Base-by-base conservation (phyloP, 2,329 filamentous ascomycete species). In the Hypoxylon sp. region DNA sequence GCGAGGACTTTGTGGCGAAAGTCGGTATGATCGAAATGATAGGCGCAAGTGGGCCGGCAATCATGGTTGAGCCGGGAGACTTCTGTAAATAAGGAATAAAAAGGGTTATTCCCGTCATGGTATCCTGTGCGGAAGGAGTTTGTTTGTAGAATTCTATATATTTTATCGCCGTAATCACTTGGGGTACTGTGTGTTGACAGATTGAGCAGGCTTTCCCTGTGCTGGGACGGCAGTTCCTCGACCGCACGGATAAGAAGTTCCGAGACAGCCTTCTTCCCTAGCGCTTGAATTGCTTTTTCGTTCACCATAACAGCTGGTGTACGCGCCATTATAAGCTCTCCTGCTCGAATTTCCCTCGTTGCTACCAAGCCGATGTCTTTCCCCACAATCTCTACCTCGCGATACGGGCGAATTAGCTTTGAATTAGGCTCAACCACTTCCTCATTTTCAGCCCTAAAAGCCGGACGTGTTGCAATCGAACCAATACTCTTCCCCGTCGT, bases 51-150 rank as follows among this genome's bases (percentile, higher is more conserved):
- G 22, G 81, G 81, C n/a, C 76, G 76, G 63, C 81, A 83, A 60
- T 80, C 81, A 67, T 83, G 81, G 63, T 83, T 83, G 60, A 83
- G 73, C 2, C 80, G 75, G 42, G 81, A 79, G 6, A 80, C 79
- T 67, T 79, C 76, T 2, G 73, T 68, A 51, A 79, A 80, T 13
- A 75, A 68, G 4, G 77, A 76, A 53, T 79, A 76, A 58, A 80
- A 76, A 4, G 75, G 73, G 14, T 69, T 63, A 24, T 67, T 68
- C 24, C 70, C 69, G 29, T 74, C 68, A 5, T 78, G 63, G 6
- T 63, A 53, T n/a, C 70, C 64, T 2, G 74, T 77, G 10, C 71
- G 68, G 33, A 79, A 80, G 10, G 76, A 75, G 48, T 79, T 80
- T 1, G 73, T 77, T n/a, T 72, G 72, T 33, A 79, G 76, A 33